These are phyloP conservation scores for Graphium sp. DNA, from an alignment of 2,329 filamentous ascomycete species.

Conservation along the genomic window DNA sequence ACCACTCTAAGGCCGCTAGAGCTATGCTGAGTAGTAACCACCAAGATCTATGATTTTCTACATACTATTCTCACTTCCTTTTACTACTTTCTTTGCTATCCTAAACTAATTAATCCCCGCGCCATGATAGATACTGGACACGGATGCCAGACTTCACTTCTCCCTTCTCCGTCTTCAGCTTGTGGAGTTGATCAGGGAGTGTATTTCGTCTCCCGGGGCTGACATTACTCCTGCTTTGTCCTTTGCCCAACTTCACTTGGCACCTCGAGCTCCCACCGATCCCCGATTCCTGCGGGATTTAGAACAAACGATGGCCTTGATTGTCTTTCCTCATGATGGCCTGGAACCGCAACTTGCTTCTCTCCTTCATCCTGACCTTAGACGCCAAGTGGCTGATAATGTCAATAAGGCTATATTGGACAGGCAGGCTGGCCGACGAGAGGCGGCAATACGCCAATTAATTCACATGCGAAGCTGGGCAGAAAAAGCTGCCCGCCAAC, in stretches of 20 bases:
- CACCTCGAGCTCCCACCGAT: conserved; percentile 70
- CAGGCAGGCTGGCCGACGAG: conserved; percentile 53
- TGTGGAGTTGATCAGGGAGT: conserved; percentile 76
- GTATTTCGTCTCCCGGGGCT: conserved; percentile 51
- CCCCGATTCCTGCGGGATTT: conserved; percentile 70
- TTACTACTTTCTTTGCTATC: neutral
- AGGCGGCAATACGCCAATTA: conserved; percentile 68
- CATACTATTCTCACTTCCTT: conserved; percentile 3
- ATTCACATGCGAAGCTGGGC: conserved; percentile 76
- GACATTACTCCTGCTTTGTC: conserved; percentile 47
- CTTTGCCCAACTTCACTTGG: conserved; percentile 78
- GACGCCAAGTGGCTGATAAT: conserved; percentile 66
- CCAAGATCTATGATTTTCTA: conserved; percentile 23
- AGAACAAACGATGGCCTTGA: conserved; percentile 80
- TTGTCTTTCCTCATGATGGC: conserved; percentile 74
- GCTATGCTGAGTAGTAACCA: conserved; percentile 82
- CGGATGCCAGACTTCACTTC: conserved; percentile 72
- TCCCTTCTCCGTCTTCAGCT: conserved; percentile 78
- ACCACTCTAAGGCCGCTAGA: conserved; percentile 93
- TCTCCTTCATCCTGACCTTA: conserved; percentile 63
- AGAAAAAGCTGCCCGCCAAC: conserved; percentile 41
- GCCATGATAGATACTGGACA: conserved; percentile 60
- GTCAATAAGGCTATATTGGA: conserved; percentile 82
- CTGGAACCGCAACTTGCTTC: conserved; percentile 60
- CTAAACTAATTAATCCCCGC: conserved; percentile 1